Base-by-base conservation (phyloP, 148 eudicot genomes). In the Arbutus unedo region DNA sequence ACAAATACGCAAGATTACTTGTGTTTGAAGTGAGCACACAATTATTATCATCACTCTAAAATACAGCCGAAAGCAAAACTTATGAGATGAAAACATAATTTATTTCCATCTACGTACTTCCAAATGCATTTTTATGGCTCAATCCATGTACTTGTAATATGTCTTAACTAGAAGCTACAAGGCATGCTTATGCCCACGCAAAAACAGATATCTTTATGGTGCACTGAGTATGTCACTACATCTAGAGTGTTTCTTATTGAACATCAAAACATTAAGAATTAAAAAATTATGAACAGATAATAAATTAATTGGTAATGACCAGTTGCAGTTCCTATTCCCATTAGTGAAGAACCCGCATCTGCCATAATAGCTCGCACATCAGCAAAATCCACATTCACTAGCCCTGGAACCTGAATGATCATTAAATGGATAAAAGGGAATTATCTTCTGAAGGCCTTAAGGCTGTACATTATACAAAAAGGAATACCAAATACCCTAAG, bases 291-390 rank as follows among this genome's bases (percentile, higher is more conserved):
- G 9, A 81, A 55, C 38, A 15, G 50, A 19, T 8, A 54, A 54
- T 14, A 53, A 54, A 54, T 8, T 15, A 51, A 51, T 9, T 56
- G 7, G 7, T 18, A 55, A 77, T 83, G 93, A 96, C 99, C 99
- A 79, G 99, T 93, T 48, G 98, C 99, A 90, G 97, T 94, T 91
- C 99, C 99, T 79, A 96, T 96, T 77, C 99, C 99, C 98, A 96
- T 93, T 80, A 96, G 80, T 55, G 99, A 96, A 79, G 99, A 96
- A 79, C 99, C 99, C 55, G 99, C 99, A 91, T 89, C 93, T 44
- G 94, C 99, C 99, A 96, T 94, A 81, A 96, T 93, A 81, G 99
- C 97, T 81, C 99, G 91, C 71, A 96, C 99, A 90, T 96, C 99
- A 84, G 99, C 99, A 91, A 96, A 96, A 91, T 96, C 99, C 67